phyloP scores from a whole-genome alignment of 2,329 filamentous ascomycete genomes.

The Aspergillus piperis region DNA sequence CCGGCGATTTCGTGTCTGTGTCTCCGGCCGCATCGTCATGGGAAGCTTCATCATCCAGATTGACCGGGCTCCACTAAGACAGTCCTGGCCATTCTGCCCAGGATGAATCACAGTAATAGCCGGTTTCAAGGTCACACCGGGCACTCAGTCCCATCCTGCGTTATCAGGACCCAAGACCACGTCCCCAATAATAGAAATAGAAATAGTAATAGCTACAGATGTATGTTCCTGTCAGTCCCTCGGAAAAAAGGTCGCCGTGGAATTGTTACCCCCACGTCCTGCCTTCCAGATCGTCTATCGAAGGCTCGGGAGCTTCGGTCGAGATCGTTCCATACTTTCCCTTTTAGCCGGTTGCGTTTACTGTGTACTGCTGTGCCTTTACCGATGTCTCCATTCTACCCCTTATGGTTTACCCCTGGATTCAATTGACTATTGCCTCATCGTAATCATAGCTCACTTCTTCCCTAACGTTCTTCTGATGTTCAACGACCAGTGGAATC shows the following conservation, averaged over 20 bases:
- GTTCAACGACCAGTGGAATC: not conserved
- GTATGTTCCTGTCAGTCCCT: not conserved
- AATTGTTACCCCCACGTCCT: not conserved
- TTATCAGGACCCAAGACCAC: not conserved
- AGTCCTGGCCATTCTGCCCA: too few species aligned
- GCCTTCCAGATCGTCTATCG: conserved; percentile 1
- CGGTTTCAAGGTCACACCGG: too few species aligned
- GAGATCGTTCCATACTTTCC: not conserved
- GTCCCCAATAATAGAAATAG: too few species aligned
- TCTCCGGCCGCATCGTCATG: too few species aligned
- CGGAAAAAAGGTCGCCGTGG: not conserved
- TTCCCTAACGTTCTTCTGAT: not conserved
- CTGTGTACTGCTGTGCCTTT: not conserved
- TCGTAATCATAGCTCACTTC: not conserved
- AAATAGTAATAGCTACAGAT: too few species aligned
- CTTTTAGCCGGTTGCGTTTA: not conserved
- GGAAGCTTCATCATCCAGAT: too few species aligned
- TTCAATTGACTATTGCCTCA: not conserved
- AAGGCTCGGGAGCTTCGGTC: not conserved
- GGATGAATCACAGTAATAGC: too few species aligned
- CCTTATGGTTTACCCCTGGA: not conserved
- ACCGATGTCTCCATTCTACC: not conserved
- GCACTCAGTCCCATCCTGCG: not conserved
- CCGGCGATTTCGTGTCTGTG: too few species aligned
- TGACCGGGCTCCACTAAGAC: too few species aligned